These are phyloP conservation scores for Alopecurus myosuroides DNA, from an alignment of 176 grass and related monocot species.

Conservation along the genomic window DNA sequence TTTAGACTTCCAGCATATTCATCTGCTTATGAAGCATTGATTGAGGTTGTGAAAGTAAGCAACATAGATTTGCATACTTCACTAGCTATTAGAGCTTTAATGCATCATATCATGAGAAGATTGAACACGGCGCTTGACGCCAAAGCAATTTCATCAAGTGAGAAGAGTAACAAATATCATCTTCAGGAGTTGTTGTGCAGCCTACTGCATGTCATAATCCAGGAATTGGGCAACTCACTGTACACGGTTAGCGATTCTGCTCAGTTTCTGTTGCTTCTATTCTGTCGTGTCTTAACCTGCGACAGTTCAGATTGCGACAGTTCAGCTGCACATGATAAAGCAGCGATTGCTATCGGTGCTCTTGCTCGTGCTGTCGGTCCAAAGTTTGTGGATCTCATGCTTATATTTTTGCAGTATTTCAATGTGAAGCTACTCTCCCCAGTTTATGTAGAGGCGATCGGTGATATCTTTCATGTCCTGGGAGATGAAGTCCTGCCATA, in stretches of 20 bases:
- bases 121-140: conserved; percentile 69
- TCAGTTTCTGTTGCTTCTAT: conserved; percentile 67
- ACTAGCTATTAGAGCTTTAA: conserved; percentile 44
- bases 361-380: conserved; percentile 63
- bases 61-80: conserved; percentile 31
- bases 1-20: conserved; percentile 41
- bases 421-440: conserved; percentile 80
- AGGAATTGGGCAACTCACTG: conserved; percentile 52
- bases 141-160: conserved; percentile 56
- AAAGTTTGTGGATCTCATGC: conserved; percentile 80
- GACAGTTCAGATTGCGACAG: conserved; percentile 30
- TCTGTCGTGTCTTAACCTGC: conserved; percentile 55
- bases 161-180: conserved; percentile 70
- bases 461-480: conserved; percentile 70
- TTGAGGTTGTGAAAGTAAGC: conserved; percentile 73
- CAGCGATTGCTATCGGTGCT: conserved; percentile 78
- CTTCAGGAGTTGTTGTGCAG: conserved; percentile 60
- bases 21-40: conserved; percentile 75
- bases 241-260: conserved; percentile 51
- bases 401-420: conserved; percentile 57
- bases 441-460: conserved; percentile 67
- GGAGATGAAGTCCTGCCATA: conserved; percentile 69
- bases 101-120: conserved; percentile 73
- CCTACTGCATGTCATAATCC: conserved; percentile 71
- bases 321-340: conserved; percentile 71